phyloP scores from a whole-genome alignment of 2,329 filamentous ascomycete species.

The Dissoconium aciculare region DNA sequence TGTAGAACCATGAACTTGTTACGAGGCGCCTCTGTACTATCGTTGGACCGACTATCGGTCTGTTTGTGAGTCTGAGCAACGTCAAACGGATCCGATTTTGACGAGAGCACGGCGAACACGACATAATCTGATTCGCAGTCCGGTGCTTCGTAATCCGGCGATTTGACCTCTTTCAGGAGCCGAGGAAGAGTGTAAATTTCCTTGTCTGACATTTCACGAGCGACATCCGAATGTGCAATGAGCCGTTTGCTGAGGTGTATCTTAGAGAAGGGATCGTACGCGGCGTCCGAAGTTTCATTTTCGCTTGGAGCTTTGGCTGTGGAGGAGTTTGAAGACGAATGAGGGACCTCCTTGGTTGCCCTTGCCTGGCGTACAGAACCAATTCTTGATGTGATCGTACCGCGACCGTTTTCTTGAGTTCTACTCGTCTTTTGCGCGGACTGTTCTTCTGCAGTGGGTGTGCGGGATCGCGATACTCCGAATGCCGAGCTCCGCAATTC shows the following conservation, averaged over 20 bases:
- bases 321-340: too few relatives aligned
- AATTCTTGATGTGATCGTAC: neutral
- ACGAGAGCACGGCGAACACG: conserved; percentile 72
- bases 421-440: neutral
- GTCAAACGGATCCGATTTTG: conserved; percentile 67
- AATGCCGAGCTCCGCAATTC: conserved; percentile 27
- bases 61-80: conserved; percentile 35
- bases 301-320: conserved; percentile 1
- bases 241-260: conserved; percentile 71
- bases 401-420: neutral
- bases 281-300: conserved; percentile 24
- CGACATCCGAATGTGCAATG: conserved; percentile 65
- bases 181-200: conserved; percentile 66
- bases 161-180: conserved; percentile 64
- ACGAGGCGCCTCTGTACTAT: conserved; percentile 35
- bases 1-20: conserved; percentile 89
- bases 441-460: neutral
- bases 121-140: conserved; percentile 83
- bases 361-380: neutral
- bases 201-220: conserved; percentile 63
- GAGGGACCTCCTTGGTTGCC: too few relatives aligned
- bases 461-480: conserved; percentile 3
- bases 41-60: conserved; percentile 34
- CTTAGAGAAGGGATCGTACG: conserved; percentile 75
- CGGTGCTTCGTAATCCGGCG: conserved; percentile 62